Evolutionary conservation across 2,329 filamentous ascomycete genomes (phyloP).

Genomic region (Claviceps citrina): DNA sequence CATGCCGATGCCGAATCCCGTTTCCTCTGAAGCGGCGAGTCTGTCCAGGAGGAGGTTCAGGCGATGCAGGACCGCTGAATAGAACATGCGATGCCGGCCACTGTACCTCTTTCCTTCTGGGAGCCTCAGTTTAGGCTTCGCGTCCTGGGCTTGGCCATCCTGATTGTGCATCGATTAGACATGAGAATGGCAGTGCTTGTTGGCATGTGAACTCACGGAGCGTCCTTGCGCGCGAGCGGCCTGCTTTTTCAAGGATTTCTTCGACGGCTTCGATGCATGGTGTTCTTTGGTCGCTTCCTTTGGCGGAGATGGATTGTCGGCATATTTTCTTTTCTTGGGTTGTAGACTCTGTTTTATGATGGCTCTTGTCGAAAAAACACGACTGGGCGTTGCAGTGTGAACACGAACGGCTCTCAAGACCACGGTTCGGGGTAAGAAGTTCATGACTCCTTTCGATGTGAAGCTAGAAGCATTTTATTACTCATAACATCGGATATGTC

Average conservation of each 20-base stretch:
- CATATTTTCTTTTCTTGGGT: not conserved
- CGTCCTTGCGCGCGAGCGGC: conserved; percentile 9
- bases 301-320: too few relatives aligned
- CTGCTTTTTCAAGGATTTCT: conserved; percentile 4
- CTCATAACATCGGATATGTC: too few relatives aligned
- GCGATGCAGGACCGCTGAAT: conserved; percentile 20
- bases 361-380: conserved; percentile 14
- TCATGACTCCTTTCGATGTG: conserved; percentile 15
- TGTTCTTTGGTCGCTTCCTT: too few relatives aligned
- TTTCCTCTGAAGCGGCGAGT: conserved; percentile 12
- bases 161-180: conserved; percentile 6
- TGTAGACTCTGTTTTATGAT: conserved; percentile 2
- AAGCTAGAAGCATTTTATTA: not conserved
- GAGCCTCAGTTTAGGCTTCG: conserved; percentile 17
- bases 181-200: not conserved
- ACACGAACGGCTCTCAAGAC: conserved; percentile 11
- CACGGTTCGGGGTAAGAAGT: conserved; percentile 14
- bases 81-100: conserved; percentile 19
- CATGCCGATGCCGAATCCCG: too few relatives aligned
- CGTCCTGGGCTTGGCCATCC: conserved; percentile 21
- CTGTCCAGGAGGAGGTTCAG: conserved; percentile 21
- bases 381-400: conserved; percentile 6
- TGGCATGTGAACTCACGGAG: conserved; percentile 12
- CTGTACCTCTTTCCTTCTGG: conserved; percentile 12
- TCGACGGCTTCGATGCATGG: too few relatives aligned